These are phyloP conservation scores for Rhizopus arrhizus DNA, from an alignment of 371 early-diverging fungal genomes.

Conservation along the genomic window DNA sequence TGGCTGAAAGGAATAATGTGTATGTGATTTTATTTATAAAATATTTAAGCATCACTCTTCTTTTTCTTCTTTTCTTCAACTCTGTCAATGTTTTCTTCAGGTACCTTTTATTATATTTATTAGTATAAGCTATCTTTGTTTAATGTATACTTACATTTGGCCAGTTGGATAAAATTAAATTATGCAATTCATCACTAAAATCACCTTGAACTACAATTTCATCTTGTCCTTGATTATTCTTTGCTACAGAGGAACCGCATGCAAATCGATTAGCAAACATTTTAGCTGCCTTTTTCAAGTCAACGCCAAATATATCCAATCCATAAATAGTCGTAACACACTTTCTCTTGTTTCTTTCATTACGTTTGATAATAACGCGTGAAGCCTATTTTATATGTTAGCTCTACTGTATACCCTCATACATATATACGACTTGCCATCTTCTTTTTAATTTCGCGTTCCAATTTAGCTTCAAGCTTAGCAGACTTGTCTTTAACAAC, in stretches of 20 bases:
- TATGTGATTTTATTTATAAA: not conserved
- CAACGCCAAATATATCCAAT: constrained; percentile 83
- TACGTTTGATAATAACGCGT: constrained; percentile 75
- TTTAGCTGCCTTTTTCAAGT: constrained; percentile 94
- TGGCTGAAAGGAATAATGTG: too few relatives aligned
- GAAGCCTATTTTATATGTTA: constrained; percentile 31
- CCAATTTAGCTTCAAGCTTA: constrained; percentile 70
- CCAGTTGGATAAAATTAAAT: constrained; percentile 66
- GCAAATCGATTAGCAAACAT: constrained; percentile 91
- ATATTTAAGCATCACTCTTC: constrained; percentile 23
- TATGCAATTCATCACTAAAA: constrained; percentile 79
- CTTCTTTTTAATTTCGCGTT: constrained; percentile 75
- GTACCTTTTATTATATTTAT: constrained; percentile 44
- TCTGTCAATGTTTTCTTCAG: constrained; percentile 68
- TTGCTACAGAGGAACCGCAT: constrained; percentile 89
- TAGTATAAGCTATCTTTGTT: not conserved
- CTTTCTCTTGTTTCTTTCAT: constrained; percentile 90
- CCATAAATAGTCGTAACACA: constrained; percentile 79
- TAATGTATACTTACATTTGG: constrained; percentile 47
- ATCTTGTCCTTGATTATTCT: constrained; percentile 86
- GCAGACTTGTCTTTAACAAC: constrained; percentile 59
- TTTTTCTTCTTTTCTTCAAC: constrained; percentile 70
- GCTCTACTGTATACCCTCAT: not conserved
- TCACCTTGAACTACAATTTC: constrained; percentile 96
- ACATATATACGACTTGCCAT: constrained; percentile 45